Percentiles rank a stretch among this genome's conserved stretches.
Conservation (phyloP, 1,139 yeast genomes). For the Scheffersomyces stambukii region DNA sequence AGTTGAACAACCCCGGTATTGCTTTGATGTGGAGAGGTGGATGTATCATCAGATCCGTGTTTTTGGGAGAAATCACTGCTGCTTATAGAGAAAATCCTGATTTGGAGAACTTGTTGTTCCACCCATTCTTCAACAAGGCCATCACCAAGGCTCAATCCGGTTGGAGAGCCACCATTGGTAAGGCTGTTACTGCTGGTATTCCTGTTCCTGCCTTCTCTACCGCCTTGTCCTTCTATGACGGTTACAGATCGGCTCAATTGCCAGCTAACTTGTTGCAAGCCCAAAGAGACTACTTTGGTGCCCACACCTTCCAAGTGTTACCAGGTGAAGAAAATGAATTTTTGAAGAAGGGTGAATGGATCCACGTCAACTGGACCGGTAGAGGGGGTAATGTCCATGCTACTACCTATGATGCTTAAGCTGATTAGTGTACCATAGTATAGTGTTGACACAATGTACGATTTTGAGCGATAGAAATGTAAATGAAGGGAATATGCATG, state of each 20-base stretch:
- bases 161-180: constrained; percentile 86
- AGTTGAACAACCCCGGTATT: constrained; percentile 94
- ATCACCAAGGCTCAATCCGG: constrained; percentile 90
- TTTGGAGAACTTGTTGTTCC: constrained; percentile 91
- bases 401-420: constrained; percentile 85
- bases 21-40: constrained; percentile 99
- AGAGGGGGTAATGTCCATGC: constrained; percentile 98
- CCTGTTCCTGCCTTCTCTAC: constrained; percentile 98
- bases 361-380: constrained; percentile 99
- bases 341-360: constrained; percentile 76
- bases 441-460: too few species aligned
- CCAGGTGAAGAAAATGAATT: constrained; percentile 76
- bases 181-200: constrained; percentile 80
- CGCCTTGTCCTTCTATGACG: constrained; percentile 97
- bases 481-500: too few species aligned
- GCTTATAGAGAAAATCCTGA: constrained; percentile 94
- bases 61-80: constrained; percentile 93
- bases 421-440: background rate
- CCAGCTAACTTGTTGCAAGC: constrained; percentile 99
- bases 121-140: constrained; percentile 91
- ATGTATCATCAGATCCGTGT: constrained; percentile 97
- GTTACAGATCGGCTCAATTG: constrained; percentile 91
- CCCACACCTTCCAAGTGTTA: constrained; percentile 95
- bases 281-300: constrained; percentile 99
- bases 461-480: too few species aligned